Evolutionary conservation across 306 rosid genomes (phyloP).

Genomic region (Lablab purpureus): DNA sequence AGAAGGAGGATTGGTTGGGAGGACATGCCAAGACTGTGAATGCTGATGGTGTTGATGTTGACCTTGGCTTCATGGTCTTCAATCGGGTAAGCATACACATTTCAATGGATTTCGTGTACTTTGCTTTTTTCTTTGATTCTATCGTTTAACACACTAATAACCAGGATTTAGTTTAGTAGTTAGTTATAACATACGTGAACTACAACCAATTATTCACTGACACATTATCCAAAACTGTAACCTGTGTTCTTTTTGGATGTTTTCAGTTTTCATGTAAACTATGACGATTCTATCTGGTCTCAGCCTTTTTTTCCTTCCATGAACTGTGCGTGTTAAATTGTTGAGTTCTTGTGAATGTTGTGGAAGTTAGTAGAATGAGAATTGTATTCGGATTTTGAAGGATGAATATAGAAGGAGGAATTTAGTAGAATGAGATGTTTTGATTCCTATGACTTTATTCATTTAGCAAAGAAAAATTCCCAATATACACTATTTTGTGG

Average conservation of each 20-base stretch:
- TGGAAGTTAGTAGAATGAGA: not conserved
- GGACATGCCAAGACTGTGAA: slow-evolving; percentile 71
- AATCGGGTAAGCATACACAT: slow-evolving; percentile 59
- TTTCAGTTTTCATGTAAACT: not conserved
- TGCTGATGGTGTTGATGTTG: slow-evolving; percentile 69
- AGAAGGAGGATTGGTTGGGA: slow-evolving; percentile 77
- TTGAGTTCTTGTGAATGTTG: no score
- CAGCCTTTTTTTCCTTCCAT: not conserved
- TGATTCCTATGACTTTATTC: not conserved
- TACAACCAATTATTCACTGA: not conserved
- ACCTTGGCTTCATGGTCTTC: slow-evolving; percentile 93
- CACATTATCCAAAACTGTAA: slow-evolving; percentile 42
- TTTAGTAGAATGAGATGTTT: not conserved
- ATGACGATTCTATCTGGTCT: no score
- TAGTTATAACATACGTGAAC: no score
- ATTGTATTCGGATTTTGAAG: not conserved
- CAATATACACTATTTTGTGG: not conserved
- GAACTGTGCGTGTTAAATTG: not conserved
- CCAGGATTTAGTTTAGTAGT: not conserved
- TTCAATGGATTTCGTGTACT: slow-evolving; percentile 12
- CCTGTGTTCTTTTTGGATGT: not conserved
- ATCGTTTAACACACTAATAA: not conserved
- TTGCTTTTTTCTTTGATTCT: not conserved
- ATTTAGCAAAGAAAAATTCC: not conserved
- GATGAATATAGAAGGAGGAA: not conserved